Percentiles rank a stretch among this genome's conserved stretches.
phyloP scores from a whole-genome alignment of 2,329 filamentous ascomycete species.

The Trichoderma aggressivum region DNA sequence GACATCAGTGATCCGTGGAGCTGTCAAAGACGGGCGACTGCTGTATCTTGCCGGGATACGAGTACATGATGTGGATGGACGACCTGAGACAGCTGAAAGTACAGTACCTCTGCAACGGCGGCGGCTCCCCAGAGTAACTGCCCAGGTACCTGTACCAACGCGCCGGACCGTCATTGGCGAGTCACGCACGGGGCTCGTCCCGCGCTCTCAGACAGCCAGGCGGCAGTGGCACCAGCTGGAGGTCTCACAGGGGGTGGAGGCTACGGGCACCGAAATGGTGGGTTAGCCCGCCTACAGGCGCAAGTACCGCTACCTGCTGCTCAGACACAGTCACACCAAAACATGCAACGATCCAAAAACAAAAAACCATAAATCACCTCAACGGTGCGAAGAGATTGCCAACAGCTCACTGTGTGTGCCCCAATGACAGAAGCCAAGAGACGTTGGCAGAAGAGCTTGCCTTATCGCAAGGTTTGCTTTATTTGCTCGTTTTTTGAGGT shows the following conservation, averaged over 20 bases:
- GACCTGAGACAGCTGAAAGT: not conserved
- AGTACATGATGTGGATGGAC: too few relatives aligned
- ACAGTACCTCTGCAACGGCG: not conserved
- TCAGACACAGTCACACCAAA: not conserved
- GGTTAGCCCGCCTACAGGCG: not conserved
- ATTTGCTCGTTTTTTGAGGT: not conserved
- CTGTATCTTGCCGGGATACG: too few relatives aligned
- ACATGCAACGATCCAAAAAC: not conserved
- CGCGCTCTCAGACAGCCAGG: constrained; percentile 2
- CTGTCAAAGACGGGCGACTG: not conserved
- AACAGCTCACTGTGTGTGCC: not conserved
- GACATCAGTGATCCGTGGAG: too few relatives aligned
- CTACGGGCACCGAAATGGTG: not conserved
- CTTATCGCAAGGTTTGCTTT: not conserved
- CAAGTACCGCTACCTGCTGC: not conserved
- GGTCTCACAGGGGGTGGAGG: not conserved
- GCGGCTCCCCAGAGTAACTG: not conserved
- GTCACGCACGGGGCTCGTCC: constrained; percentile 8
- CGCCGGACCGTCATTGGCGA: not conserved
- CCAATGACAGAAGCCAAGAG: not conserved
- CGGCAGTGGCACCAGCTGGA: not conserved
- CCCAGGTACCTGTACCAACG: not conserved
- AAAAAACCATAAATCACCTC: not conserved
- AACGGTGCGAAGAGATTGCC: not conserved
- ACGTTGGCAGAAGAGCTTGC: not conserved